These are phyloP conservation scores for Trichosporon inkin DNA, from an alignment of 1,284 basidiomycete species.

Conservation along the genomic window DNA sequence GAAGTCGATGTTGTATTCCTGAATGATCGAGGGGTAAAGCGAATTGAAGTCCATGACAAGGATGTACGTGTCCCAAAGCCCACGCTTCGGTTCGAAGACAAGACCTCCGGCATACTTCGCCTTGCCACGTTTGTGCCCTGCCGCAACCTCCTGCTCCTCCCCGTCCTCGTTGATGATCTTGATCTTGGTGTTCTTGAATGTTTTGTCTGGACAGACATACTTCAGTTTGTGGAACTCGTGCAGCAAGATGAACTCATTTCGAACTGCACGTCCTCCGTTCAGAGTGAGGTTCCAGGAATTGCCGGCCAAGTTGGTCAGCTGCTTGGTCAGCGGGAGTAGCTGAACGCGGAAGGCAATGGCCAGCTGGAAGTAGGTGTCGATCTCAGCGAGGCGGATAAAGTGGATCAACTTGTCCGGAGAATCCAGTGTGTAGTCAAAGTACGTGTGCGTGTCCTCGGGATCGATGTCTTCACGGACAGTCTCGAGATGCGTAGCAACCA, in stretches of 20 bases:
- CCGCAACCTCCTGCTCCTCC: constrained; percentile 60
- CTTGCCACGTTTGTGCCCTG: constrained; percentile 65
- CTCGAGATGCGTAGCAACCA: constrained; percentile 86
- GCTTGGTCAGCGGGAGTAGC: constrained; percentile 80
- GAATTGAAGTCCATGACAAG: constrained; percentile 99
- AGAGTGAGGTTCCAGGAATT: constrained; percentile 97
- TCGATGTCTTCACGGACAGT: constrained; percentile 86
- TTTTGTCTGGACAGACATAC: constrained; percentile 96
- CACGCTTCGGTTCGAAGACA: constrained; percentile 94
- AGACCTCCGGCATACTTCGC: constrained; percentile 99
- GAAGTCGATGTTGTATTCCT: constrained; percentile 99
- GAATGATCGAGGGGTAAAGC: constrained; percentile 97
- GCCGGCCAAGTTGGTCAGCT: constrained; percentile 94
- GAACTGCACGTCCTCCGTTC: constrained; percentile 92
- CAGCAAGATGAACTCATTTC: constrained; percentile 97
- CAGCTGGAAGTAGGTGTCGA: constrained; percentile 95
- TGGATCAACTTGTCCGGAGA: constrained; percentile 74
- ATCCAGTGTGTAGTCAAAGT: constrained; percentile 79
- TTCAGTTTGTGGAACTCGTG: constrained; percentile 97
- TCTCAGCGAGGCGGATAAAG: constrained; percentile 86
- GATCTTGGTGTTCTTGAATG: constrained; percentile 59
- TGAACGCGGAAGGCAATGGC: constrained; percentile 88
- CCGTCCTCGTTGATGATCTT: constrained; percentile 33
- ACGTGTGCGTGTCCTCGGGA: constrained; percentile 86
- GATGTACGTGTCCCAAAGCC: constrained; percentile 94